These are phyloP conservation scores for Myxozyma geophila DNA, from an alignment of 805 yeast species.

Conservation along the genomic window DNA sequence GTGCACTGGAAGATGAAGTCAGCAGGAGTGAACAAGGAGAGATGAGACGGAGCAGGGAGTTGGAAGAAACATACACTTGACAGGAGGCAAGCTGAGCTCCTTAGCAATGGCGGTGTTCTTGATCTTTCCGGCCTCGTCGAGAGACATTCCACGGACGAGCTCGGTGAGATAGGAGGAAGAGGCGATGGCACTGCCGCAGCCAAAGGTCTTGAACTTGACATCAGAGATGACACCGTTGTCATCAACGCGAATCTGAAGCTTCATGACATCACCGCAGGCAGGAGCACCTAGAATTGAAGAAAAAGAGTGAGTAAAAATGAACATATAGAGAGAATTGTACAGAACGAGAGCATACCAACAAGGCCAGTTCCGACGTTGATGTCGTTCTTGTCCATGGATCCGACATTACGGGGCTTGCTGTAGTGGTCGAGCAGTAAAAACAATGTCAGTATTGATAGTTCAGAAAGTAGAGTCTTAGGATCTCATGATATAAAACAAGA, in stretches of 20 bases:
- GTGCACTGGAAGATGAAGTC: conserved; percentile 53
- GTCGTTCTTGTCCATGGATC: conserved; percentile 79
- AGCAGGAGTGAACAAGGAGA: background rate
- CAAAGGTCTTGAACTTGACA: conserved; percentile 97
- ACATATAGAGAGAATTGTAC: background rate
- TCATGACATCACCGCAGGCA: conserved; percentile 99
- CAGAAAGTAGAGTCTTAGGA: background rate
- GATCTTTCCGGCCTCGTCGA: conserved; percentile 90
- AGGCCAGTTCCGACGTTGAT: conserved; percentile 90
- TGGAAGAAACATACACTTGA: conserved; percentile 54
- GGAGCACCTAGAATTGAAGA: conserved; percentile 61
- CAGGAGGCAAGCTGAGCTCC: conserved; percentile 94
- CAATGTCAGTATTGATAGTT: conserved; percentile 16
- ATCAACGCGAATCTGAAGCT: conserved; percentile 93
- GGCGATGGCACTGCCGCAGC: conserved; percentile 99
- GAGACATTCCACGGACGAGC: conserved; percentile 88
- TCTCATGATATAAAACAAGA: background rate
- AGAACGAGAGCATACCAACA: conserved; percentile 59
- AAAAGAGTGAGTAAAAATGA: background rate
- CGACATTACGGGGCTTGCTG: conserved; percentile 95
- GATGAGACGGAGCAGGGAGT: background rate
- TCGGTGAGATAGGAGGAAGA: conserved; percentile 94
- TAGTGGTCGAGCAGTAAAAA: conserved; percentile 80
- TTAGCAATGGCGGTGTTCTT: conserved; percentile 94
- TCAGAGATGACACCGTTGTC: conserved; percentile 88